Conservation (phyloP, 2,329 filamentous ascomycete genomes). For the Helminthosporium solani region DNA sequence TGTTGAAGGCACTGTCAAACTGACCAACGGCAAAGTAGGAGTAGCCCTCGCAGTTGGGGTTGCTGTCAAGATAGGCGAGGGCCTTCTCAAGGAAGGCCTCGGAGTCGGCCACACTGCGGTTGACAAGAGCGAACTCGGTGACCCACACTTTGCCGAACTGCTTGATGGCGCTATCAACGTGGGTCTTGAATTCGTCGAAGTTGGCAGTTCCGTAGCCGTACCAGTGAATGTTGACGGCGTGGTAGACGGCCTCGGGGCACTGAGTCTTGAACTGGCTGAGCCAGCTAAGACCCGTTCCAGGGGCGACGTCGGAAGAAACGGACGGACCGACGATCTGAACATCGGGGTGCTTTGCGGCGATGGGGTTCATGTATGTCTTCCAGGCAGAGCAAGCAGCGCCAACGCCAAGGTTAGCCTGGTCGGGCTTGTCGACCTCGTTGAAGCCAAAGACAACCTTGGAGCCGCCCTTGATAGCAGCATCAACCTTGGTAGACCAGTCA, state of each 20-base stretch:
- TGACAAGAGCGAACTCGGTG: conserved; percentile 43
- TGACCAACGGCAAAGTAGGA: conserved; percentile 42
- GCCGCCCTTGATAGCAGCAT: conserved; percentile 34
- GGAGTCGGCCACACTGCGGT: conserved; percentile 30
- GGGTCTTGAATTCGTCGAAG: conserved; percentile 39
- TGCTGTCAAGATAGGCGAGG: conserved; percentile 36
- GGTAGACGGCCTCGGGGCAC: conserved; percentile 38
- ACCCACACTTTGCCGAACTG: conserved; percentile 39
- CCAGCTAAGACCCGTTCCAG: conserved; percentile 31
- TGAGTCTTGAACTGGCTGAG: conserved; percentile 31
- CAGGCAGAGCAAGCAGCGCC: conserved; percentile 34
- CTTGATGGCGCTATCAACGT: conserved; percentile 41
- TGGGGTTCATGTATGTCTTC: conserved; percentile 37
- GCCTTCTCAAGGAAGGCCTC: conserved; percentile 37
- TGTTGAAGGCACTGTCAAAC: conserved; percentile 14
- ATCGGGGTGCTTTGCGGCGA: conserved; percentile 27
- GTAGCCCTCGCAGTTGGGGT: conserved; percentile 36
- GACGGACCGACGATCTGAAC: conserved; percentile 37
- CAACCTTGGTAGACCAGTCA: conserved; percentile 44
- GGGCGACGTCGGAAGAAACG: conserved; percentile 29
- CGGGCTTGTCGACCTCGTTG: conserved; percentile 41
- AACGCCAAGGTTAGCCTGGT: conserved; percentile 37
- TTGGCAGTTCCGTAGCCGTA: conserved; percentile 37
- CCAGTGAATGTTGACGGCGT: conserved; percentile 44
- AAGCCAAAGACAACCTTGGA: conserved; percentile 41